phyloP scores from a whole-genome alignment of 352 stramenopile species.

The Phytophthora pisi region DNA sequence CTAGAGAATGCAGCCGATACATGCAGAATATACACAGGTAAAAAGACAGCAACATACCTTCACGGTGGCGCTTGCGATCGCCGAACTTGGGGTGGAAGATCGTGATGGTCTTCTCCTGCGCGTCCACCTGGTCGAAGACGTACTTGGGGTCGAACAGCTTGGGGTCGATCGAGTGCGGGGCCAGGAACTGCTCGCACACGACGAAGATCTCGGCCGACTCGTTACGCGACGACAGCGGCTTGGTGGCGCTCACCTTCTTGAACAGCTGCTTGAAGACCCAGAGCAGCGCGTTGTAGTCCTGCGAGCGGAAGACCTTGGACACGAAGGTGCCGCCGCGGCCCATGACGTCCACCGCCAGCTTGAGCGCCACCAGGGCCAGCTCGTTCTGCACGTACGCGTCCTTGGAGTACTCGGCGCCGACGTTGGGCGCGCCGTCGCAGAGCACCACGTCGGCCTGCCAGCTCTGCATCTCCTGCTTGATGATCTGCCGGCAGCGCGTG shows the following conservation, averaged over 20 bases:
- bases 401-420: slow-evolving; percentile 97
- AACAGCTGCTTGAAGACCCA: slow-evolving; percentile 99
- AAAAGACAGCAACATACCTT: slow-evolving; percentile 68
- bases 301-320: slow-evolving; percentile 97
- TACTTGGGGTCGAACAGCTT: slow-evolving; percentile 98
- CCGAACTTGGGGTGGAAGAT: slow-evolving; percentile 99
- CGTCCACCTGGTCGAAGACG: slow-evolving; percentile 96
- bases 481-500: slow-evolving; percentile 85
- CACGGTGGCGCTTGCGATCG: slow-evolving; percentile 93
- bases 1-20: slow-evolving; percentile 88
- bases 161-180: slow-evolving; percentile 97
- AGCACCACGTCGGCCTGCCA: slow-evolving; percentile 97
- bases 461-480: slow-evolving; percentile 93
- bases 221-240: slow-evolving; percentile 97
- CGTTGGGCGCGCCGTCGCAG: slow-evolving; percentile 99
- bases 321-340: slow-evolving; percentile 93
- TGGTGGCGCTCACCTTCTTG: slow-evolving; percentile 96
- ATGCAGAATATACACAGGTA: slow-evolving; percentile 32
- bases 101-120: slow-evolving; percentile 88
- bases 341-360: slow-evolving; percentile 98
- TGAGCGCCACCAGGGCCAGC: slow-evolving; percentile 95
- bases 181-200: slow-evolving; percentile 96
- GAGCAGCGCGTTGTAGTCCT: slow-evolving; percentile 98
- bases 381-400: slow-evolving; percentile 99
- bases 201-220: slow-evolving; percentile 99